A percentile compares a stretch with the other conserved stretches of the same genome.
phyloP scores from a whole-genome alignment of 2,329 filamentous ascomycete genomes.

The Coniochaeta ligniaria region DNA sequence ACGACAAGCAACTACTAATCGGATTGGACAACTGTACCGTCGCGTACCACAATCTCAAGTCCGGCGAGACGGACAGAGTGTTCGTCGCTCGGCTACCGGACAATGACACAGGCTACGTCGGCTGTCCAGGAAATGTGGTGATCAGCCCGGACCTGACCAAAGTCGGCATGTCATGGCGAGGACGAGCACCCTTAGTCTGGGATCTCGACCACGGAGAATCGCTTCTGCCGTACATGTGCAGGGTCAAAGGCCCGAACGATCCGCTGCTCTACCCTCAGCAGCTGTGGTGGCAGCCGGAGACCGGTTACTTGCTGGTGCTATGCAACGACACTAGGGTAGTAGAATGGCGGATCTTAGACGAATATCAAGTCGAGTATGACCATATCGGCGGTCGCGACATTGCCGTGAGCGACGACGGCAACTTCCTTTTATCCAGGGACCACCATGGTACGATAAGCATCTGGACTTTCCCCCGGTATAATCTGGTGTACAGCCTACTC shows the following conservation, averaged over 20 bases:
- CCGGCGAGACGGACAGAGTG: background rate
- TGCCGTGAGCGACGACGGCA: background rate
- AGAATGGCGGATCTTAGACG: conserved; percentile 1
- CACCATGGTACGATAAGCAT: background rate
- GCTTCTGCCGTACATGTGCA: background rate
- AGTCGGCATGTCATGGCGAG: conserved; percentile 1
- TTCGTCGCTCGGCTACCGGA: background rate
- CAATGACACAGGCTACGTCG: background rate
- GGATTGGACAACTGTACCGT: background rate
- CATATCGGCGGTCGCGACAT: conserved; percentile 1
- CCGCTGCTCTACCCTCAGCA: background rate
- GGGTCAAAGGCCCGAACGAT: background rate
- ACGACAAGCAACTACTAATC: background rate
- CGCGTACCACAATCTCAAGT: background rate
- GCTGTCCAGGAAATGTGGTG: background rate
- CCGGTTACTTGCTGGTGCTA: background rate
- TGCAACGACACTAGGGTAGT: background rate
- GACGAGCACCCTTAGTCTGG: background rate
- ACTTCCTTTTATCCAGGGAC: background rate
- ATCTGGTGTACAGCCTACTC: background rate
- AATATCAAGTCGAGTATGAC: background rate
- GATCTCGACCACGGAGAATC: background rate
- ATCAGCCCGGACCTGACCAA: background rate
- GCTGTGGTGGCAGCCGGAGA: conserved; percentile 1
- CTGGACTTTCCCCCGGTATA: background rate